Conservation (phyloP, 1,139 yeast genomes). For the Blastobotrys indianensis region DNA sequence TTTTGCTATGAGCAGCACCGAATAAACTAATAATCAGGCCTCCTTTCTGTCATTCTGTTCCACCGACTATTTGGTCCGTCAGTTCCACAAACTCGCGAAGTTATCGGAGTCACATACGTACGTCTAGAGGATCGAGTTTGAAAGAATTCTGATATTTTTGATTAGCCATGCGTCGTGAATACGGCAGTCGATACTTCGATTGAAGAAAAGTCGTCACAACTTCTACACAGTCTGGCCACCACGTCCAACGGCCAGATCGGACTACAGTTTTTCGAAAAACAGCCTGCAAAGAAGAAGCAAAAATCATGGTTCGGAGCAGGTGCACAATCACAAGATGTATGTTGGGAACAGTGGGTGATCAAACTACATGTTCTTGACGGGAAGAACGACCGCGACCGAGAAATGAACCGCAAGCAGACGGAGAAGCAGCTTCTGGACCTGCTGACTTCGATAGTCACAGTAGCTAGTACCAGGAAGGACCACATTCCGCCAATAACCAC, state of each 20-base stretch:
- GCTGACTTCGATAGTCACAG: constrained; percentile 44
- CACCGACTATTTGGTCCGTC: constrained; percentile 65
- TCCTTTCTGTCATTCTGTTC: constrained; percentile 63
- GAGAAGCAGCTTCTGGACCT: constrained; percentile 37
- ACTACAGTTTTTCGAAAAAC: constrained; percentile 35
- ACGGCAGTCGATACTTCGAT: constrained; percentile 28
- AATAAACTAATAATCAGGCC: constrained; percentile 36
- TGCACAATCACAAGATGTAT: constrained; percentile 32
- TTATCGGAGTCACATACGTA: constrained; percentile 38
- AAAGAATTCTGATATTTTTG: constrained; percentile 7
- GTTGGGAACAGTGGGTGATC: constrained; percentile 49
- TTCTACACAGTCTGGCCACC: constrained; percentile 20
- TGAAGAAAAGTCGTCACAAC: constrained; percentile 26
- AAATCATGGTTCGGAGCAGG: background rate
- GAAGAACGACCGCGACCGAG: constrained; percentile 22
- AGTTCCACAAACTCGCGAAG: constrained; percentile 45
- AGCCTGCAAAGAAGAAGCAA: constrained; percentile 30
- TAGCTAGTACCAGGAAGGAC: constrained; percentile 50
- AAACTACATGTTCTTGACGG: constrained; percentile 32
- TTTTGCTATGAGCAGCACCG: background rate
- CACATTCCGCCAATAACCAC: constrained; percentile 74
- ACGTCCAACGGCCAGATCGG: constrained; percentile 22
- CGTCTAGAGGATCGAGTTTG: constrained; percentile 7
- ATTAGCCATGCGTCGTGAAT: constrained; percentile 28
- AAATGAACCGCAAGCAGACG: constrained; percentile 18